These are phyloP conservation scores for Fusarium duplospermum DNA, from an alignment of 2,329 filamentous ascomycete species.

Conservation along the genomic window DNA sequence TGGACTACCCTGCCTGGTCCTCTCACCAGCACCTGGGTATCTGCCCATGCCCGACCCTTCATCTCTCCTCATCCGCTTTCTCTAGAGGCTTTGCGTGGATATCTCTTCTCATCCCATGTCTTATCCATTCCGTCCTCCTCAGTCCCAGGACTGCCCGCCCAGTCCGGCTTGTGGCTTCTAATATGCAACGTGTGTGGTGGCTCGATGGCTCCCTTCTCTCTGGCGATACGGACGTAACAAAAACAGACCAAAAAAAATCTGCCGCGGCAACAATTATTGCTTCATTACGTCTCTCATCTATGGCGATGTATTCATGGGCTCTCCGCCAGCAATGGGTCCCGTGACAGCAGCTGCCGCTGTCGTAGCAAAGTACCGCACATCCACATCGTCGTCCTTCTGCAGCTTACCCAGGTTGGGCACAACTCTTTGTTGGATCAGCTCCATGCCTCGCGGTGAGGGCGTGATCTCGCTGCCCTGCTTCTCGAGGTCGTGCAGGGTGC, in stretches of 20 bases:
- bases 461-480: conserved; percentile 74
- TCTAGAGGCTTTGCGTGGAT: conserved; percentile 11
- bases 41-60: conserved; percentile 14
- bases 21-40: conserved; percentile 12
- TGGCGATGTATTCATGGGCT: conserved; percentile 75
- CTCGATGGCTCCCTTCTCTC: conserved; percentile 27
- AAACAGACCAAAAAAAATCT: conserved; percentile 30
- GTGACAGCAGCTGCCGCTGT: conserved; percentile 77
- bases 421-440: conserved; percentile 87
- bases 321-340: conserved; percentile 59
- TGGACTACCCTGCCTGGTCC: conserved; percentile 18
- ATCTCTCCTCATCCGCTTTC: background rate
- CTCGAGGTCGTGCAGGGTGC: conserved; percentile 86
- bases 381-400: conserved; percentile 96
- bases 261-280: conserved; percentile 61
- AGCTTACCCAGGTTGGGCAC: conserved; percentile 93
- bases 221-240: conserved; percentile 33
- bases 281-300: conserved; percentile 66
- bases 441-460: conserved; percentile 78
- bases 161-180: conserved; percentile 32
- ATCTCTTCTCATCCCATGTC: conserved; percentile 13
- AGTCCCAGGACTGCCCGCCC: conserved; percentile 19
- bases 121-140: conserved; percentile 14
- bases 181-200: conserved; percentile 40
- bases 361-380: conserved; percentile 97